Evolutionary conservation across 2,329 filamentous ascomycete genomes (phyloP).

Genomic region (Botryotinia globosa): DNA sequence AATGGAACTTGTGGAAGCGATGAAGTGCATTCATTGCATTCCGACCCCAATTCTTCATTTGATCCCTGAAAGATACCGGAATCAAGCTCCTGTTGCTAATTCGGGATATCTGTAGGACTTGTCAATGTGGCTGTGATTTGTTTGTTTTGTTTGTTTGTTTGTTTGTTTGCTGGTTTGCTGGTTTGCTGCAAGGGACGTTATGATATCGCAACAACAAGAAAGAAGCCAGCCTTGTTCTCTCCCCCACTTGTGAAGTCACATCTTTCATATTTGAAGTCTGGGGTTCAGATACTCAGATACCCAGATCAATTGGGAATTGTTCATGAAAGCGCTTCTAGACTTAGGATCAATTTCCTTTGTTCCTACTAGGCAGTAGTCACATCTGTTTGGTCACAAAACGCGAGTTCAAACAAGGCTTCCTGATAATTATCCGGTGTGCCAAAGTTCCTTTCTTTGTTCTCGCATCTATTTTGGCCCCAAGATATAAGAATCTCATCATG

Average conservation of each 20-base stretch:
- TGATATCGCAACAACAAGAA: not conserved
- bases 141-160: not conserved
- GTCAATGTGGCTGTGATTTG: not conserved
- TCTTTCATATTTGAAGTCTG: not conserved
- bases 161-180: not conserved
- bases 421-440: not conserved
- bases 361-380: not conserved
- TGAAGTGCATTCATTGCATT: not conserved
- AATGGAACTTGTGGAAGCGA: not conserved
- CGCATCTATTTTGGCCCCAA: not conserved
- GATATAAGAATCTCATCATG: not conserved
- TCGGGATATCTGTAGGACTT: not conserved
- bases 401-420: not conserved
- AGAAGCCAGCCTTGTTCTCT: not conserved
- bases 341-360: not conserved
- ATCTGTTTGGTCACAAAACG: too few species aligned
- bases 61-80: not conserved
- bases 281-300: not conserved
- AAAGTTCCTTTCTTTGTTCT: not conserved
- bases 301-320: not conserved
- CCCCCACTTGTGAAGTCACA: conserved; percentile 4
- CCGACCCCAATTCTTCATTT: not conserved
- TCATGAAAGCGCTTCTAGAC: not conserved
- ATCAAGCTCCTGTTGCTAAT: not conserved
- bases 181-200: not conserved